These are phyloP conservation scores for Staphylotrichum longicolle DNA, from an alignment of 495 filamentous ascomycete genomes.

Conservation along the genomic window DNA sequence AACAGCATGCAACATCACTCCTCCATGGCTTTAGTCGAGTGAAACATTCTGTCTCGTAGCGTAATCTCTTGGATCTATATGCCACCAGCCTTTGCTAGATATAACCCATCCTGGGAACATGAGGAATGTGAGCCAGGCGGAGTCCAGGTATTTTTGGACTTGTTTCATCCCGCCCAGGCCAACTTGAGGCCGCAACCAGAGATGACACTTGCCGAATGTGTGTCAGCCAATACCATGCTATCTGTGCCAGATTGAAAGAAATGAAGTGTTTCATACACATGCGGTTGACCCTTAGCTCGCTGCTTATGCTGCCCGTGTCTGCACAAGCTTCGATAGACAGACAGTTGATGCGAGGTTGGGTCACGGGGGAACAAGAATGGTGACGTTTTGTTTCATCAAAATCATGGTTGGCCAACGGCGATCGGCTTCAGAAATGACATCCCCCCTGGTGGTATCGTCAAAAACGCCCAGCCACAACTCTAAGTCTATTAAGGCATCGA, in stretches of 20 bases:
- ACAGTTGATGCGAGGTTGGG: not conserved
- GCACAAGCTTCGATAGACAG: not conserved
- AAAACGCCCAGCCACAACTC: no score
- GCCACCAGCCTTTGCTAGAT: no score
- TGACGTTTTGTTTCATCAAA: slow-evolving; percentile 1
- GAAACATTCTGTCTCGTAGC: no score
- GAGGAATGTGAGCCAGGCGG: not conserved
- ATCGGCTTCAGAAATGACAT: no score
- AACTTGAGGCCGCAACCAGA: not conserved
- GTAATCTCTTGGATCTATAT: no score
- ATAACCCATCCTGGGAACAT: not conserved
- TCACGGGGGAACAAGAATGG: not conserved
- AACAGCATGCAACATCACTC: not conserved
- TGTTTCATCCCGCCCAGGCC: slow-evolving; percentile 8
- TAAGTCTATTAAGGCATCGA: no score
- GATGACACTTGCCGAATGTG: not conserved
- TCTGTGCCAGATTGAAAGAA: slow-evolving; percentile 9
- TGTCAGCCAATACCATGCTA: not conserved
- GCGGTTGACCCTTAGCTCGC: not conserved
- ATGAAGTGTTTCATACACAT: slow-evolving; percentile 11
- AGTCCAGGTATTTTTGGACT: slow-evolving; percentile 13
- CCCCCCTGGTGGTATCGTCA: no score
- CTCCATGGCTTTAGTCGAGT: no score
- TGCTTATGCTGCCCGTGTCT: not conserved
- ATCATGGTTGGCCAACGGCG: not conserved